Percentiles rank a stretch among this genome's conserved stretches.
These are phyloP conservation scores for Rhamnella rubrinervis DNA, from an alignment of 331 rosid genomes.

Conservation along the genomic window DNA sequence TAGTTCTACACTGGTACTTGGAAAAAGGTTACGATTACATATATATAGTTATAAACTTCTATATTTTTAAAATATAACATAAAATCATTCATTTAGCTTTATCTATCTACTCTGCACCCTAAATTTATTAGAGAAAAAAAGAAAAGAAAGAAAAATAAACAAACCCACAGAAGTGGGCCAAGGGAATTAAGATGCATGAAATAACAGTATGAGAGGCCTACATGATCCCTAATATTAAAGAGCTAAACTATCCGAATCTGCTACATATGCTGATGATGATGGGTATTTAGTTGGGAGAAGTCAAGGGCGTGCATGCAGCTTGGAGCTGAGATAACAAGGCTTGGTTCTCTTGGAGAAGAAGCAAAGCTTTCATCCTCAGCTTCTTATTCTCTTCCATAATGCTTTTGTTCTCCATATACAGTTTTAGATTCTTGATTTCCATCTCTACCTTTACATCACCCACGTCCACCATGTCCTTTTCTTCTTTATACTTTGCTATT, in stretches of 20 bases:
- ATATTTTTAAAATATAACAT: too few relatives aligned
- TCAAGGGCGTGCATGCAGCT: slow-evolving; percentile 5
- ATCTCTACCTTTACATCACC: slow-evolving; percentile 41
- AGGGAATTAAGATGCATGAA: neutral
- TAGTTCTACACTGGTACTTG: too few relatives aligned
- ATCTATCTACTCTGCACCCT: too few relatives aligned
- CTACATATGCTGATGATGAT: neutral
- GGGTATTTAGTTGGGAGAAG: slow-evolving; percentile 23
- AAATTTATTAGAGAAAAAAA: too few relatives aligned
- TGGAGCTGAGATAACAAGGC: slow-evolving; percentile 60
- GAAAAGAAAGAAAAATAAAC: too few relatives aligned
- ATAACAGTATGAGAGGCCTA: neutral
- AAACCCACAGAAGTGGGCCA: too few relatives aligned
- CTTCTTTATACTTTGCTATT: slow-evolving; percentile 26
- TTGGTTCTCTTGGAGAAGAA: slow-evolving; percentile 74
- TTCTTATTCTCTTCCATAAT: slow-evolving; percentile 70
- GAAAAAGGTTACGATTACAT: too few relatives aligned
- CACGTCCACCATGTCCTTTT: neutral
- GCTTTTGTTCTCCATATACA: slow-evolving; percentile 61
- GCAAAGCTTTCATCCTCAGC: slow-evolving; percentile 67
- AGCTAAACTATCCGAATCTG: too few relatives aligned
- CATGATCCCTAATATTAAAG: too few relatives aligned
- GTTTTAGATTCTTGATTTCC: slow-evolving; percentile 63
- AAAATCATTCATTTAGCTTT: too few relatives aligned
- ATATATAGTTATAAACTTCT: too few relatives aligned